Conservation (phyloP, 1,139 yeast species). For the Sugiyamaella neomexicana region DNA sequence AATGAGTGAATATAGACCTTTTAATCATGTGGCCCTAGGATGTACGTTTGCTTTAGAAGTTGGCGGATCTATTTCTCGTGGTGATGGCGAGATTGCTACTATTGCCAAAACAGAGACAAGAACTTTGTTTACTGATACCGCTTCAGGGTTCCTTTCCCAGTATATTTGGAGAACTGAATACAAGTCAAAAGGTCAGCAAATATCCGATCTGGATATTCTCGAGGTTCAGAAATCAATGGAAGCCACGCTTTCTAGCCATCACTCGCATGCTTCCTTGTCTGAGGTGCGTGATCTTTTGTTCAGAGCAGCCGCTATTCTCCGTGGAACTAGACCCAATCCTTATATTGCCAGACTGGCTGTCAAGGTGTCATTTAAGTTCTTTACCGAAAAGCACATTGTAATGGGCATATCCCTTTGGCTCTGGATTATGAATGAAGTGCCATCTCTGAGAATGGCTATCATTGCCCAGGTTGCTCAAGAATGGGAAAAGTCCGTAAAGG, state of each 20-base stretch:
- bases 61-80: conserved; percentile 70
- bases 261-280: conserved; percentile 24
- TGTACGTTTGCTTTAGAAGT: conserved; percentile 86
- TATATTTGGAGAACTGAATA: conserved; percentile 60
- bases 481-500: conserved; percentile 68
- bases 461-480: conserved; percentile 64
- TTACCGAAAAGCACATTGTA: conserved; percentile 61
- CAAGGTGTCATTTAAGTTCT: conserved; percentile 66
- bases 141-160: conserved; percentile 75
- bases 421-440: conserved; percentile 70
- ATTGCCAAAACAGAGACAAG: conserved; percentile 27
- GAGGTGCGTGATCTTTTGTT: conserved; percentile 36
- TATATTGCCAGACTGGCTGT: conserved; percentile 44
- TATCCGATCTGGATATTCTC: conserved; percentile 6
- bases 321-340: conserved; percentile 24
- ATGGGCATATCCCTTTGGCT: conserved; percentile 79
- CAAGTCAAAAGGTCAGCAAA: conserved; percentile 37
- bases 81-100: conserved; percentile 47
- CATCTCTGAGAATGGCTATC: conserved; percentile 57
- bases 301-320: conserved; percentile 32
- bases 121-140: conserved; percentile 46
- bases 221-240: conserved; percentile 26
- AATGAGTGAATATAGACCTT: conserved; percentile 37
- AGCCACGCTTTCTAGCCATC: conserved; percentile 19
- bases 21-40: conserved; percentile 61